Conservation (phyloP, 371 early-diverging fungal species). For the Rhizomucor miehei region DNA sequence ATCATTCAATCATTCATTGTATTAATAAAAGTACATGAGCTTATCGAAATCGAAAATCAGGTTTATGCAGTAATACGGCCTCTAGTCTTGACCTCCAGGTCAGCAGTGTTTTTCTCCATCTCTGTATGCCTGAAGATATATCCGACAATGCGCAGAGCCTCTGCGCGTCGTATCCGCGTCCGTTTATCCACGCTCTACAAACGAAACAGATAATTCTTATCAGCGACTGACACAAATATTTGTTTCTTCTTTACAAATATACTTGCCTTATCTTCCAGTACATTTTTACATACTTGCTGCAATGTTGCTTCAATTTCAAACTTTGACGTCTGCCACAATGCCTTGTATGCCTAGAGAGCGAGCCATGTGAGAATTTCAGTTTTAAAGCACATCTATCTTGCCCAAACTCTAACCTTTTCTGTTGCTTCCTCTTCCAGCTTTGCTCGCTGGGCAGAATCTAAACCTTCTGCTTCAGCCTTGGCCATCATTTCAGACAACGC, state of each 20-base stretch:
- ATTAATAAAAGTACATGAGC: too few species aligned
- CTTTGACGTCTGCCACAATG: constrained; percentile 92
- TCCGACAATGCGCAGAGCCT: constrained; percentile 45
- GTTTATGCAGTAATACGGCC: background rate
- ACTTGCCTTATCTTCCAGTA: constrained; percentile 51
- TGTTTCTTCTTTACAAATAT: background rate
- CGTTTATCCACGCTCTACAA: constrained; percentile 31
- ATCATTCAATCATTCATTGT: too few species aligned
- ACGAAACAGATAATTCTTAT: background rate
- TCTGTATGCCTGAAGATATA: constrained; percentile 46
- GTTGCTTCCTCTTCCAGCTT: constrained; percentile 74
- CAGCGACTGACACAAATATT: background rate
- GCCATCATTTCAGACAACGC: constrained; percentile 79
- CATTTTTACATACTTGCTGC: constrained; percentile 86
- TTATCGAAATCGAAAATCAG: too few species aligned
- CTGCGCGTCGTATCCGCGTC: constrained; percentile 37
- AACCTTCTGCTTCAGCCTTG: constrained; percentile 80
- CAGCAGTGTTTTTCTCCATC: constrained; percentile 30
- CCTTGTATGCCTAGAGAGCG: constrained; percentile 71
- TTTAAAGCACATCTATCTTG: too few species aligned
- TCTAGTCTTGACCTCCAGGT: constrained; percentile 25
- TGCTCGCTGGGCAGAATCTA: constrained; percentile 62
- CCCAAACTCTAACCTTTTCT: constrained; percentile 40
- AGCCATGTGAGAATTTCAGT: too few species aligned
- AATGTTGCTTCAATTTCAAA: constrained; percentile 87